Percentiles rank a stretch among this genome's conserved stretches.
Evolutionary conservation across 805 yeast genomes (phyloP).

Genomic region (Wickerhamiella hasegawae): DNA sequence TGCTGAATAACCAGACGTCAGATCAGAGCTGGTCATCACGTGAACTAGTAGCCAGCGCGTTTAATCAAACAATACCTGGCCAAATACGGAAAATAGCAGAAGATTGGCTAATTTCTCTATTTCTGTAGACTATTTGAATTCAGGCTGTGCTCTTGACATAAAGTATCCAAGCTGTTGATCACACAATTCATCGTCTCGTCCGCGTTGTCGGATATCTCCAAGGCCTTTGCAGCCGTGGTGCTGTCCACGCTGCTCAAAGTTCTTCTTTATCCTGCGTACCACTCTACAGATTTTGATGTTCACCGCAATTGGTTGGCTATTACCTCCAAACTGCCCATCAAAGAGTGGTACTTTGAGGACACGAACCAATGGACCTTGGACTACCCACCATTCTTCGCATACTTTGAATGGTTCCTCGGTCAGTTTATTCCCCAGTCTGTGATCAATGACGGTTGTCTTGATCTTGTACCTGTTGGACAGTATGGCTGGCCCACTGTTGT

Average conservation of each 20-base stretch:
- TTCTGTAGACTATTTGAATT: too few species aligned
- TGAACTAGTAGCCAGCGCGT: too few species aligned
- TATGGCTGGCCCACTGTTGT: constrained; percentile 68
- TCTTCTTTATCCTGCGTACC: constrained; percentile 62
- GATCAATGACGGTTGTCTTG: constrained; percentile 60
- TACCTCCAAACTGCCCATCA: constrained; percentile 57
- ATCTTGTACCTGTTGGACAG: constrained; percentile 43
- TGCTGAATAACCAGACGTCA: too few species aligned
- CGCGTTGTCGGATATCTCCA: too few species aligned
- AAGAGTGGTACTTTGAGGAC: constrained; percentile 73
- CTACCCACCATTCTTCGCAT: constrained; percentile 96
- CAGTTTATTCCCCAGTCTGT: constrained; percentile 53
- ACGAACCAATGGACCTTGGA: constrained; percentile 85
- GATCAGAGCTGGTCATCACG: too few species aligned
- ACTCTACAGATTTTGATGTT: constrained; percentile 93
- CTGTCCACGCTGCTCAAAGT: constrained; percentile 18
- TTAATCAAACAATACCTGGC: too few species aligned
- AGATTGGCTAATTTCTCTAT: too few species aligned
- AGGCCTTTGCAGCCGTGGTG: too few species aligned
- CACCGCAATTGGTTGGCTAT: constrained; percentile 96
- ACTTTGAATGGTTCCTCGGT: constrained; percentile 72
- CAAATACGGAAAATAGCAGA: too few species aligned
- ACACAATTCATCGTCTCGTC: too few species aligned
- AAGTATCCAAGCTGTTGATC: too few species aligned
- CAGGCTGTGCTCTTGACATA: too few species aligned